These are phyloP conservation scores for Castanopsis chinensis DNA, from an alignment of 306 rosid genomes.

Conservation along the genomic window DNA sequence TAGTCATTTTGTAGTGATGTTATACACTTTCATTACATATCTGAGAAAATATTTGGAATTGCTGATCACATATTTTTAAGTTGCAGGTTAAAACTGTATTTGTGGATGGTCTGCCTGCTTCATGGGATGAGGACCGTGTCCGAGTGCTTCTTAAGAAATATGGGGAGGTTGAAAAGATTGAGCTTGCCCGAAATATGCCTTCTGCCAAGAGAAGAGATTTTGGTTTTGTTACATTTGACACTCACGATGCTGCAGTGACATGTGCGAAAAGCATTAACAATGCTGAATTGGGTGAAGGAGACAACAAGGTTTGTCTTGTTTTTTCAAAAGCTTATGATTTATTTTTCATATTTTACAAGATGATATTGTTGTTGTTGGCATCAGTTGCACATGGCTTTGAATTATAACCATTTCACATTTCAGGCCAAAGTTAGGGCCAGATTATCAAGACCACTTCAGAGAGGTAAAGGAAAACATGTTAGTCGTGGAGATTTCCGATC, in stretches of 20 bases:
- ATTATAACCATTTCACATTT: conserved; percentile 18
- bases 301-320: conserved; percentile 61
- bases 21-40: neutral
- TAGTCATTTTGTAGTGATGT: neutral
- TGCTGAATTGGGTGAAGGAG: conserved; percentile 91
- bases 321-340: conserved; percentile 8
- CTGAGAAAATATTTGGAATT: neutral
- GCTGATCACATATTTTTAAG: conserved; percentile 27
- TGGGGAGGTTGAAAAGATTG: conserved; percentile 80
- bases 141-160: conserved; percentile 67
- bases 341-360: neutral
- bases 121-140: conserved; percentile 90
- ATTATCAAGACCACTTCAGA: conserved; percentile 92
- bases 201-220: conserved; percentile 94
- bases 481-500: conserved; percentile 74
- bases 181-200: conserved; percentile 97
- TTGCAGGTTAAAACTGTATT: conserved; percentile 96
- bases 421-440: conserved; percentile 98
- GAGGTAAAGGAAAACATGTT: conserved; percentile 80
- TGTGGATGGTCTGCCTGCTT: conserved; percentile 87
- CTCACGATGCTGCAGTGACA: conserved; percentile 82
- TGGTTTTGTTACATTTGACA: conserved; percentile 89
- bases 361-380: neutral
- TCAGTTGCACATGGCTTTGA: conserved; percentile 5
- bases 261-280: conserved; percentile 89